Conservation (phyloP, 2,329 filamentous ascomycete species). For the Orbilia blumenaviensis region DNA sequence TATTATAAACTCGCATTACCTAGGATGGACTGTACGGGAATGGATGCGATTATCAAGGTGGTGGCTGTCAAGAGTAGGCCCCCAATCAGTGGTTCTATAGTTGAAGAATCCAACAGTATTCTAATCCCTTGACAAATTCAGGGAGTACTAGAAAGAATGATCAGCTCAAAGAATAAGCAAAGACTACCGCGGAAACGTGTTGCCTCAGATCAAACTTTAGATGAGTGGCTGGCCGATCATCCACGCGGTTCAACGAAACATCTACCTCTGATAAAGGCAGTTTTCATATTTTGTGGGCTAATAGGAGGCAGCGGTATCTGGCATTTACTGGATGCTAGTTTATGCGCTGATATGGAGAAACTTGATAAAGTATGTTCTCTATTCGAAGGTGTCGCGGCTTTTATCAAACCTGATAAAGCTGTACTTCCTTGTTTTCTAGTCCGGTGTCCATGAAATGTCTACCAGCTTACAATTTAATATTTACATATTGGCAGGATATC, state of each 20-base stretch:
- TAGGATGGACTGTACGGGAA: constrained; percentile 24
- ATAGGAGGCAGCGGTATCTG: constrained; percentile 15
- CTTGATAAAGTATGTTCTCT: constrained; percentile 13
- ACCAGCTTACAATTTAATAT: too few species aligned
- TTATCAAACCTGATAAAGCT: too few species aligned
- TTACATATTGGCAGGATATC: constrained; percentile 14
- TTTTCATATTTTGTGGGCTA: constrained; percentile 23
- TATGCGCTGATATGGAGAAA: constrained; percentile 21
- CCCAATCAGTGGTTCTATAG: too few species aligned
- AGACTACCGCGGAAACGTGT: neutral
- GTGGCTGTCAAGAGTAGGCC: constrained; percentile 36
- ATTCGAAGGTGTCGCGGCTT: too few species aligned
- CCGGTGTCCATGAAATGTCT: too few species aligned
- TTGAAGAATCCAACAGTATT: too few species aligned
- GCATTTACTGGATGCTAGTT: neutral
- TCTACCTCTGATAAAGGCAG: constrained; percentile 20
- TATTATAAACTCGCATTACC: constrained; percentile 1
- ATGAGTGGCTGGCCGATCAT: constrained; percentile 11
- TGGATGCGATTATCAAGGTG: constrained; percentile 34
- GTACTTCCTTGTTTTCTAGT: too few species aligned
- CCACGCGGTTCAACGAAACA: constrained; percentile 2
- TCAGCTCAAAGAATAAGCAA: neutral
- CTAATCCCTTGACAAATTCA: too few species aligned
- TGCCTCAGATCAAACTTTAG: neutral
- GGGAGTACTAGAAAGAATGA: neutral